These are phyloP conservation scores for Hypericum androsaemum DNA, from an alignment of 345 rosid species.

Conservation along the genomic window DNA sequence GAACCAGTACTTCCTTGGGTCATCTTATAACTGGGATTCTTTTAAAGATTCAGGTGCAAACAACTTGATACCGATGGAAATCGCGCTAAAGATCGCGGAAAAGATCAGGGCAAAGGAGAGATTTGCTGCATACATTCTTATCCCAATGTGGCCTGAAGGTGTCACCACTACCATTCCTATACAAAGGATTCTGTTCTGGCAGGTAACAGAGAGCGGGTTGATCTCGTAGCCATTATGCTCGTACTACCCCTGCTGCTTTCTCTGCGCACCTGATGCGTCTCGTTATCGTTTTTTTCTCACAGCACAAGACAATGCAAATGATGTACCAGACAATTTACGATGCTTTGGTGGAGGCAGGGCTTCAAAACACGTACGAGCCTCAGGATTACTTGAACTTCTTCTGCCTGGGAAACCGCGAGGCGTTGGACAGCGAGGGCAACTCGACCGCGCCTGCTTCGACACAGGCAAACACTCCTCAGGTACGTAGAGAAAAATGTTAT, in stretches of 20 bases:
- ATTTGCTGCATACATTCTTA: not conserved
- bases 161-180: not conserved
- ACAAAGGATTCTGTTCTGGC: not conserved
- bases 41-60: not conserved
- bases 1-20: conserved; percentile 9
- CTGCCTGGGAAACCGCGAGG: conserved; percentile 2
- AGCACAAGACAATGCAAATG: not conserved
- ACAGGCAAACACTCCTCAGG: conserved; percentile 2
- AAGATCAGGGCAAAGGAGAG: conserved; percentile 6
- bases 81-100: conserved; percentile 4
- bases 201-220: too few species aligned
- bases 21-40: conserved; percentile 5
- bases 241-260: too few species aligned
- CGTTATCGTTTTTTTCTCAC: too few species aligned
- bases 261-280: too few species aligned
- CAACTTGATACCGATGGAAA: conserved; percentile 7
- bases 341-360: not conserved
- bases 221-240: too few species aligned
- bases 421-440: not conserved
- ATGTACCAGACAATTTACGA: not conserved
- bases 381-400: not conserved
- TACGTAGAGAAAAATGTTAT: not conserved
- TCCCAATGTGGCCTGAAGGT: conserved; percentile 10
- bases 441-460: not conserved
- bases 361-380: not conserved